Evolutionary conservation across 805 yeast genomes (phyloP).

Genomic region (Zygoascus flipseniorum): DNA sequence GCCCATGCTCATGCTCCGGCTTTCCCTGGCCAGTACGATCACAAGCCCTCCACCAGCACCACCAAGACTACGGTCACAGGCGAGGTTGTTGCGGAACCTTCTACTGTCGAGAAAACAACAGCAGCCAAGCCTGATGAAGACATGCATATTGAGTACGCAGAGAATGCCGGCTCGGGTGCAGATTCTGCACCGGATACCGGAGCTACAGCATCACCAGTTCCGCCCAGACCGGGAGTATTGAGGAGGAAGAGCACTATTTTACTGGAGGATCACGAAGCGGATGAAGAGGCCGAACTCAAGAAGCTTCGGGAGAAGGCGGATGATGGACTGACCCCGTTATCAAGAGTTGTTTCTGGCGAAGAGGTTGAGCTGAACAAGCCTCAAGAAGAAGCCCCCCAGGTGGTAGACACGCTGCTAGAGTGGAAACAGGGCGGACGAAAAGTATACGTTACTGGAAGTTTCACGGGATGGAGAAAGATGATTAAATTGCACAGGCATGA

Average conservation of each 20-base stretch:
- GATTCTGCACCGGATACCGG: neutral
- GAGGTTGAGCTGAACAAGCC: slow-evolving; percentile 20
- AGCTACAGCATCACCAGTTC: neutral
- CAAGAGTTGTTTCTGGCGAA: slow-evolving; percentile 28
- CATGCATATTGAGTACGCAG: neutral
- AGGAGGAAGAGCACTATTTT: slow-evolving; percentile 66
- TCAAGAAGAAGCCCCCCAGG: neutral
- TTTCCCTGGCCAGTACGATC: neutral
- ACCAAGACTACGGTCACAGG: neutral
- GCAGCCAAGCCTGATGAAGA: neutral
- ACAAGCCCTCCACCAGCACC: neutral
- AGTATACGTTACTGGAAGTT: slow-evolving; percentile 94
- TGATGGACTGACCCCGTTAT: slow-evolving; percentile 21
- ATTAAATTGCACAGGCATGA: slow-evolving; percentile 58
- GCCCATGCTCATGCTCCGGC: neutral
- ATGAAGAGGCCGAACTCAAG: slow-evolving; percentile 39
- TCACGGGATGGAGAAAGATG: slow-evolving; percentile 98
- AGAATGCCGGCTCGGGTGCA: neutral
- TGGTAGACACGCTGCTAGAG: slow-evolving; percentile 53
- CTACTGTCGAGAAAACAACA: neutral
- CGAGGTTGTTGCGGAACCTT: neutral
- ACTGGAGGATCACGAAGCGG: slow-evolving; percentile 51
- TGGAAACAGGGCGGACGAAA: slow-evolving; percentile 97
- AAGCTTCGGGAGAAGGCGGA: slow-evolving; percentile 34
- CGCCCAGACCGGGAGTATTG: slow-evolving; percentile 9